Evolutionary conservation across 345 rosid genomes (phyloP).

Genomic region (Hibiscus trionum): DNA sequence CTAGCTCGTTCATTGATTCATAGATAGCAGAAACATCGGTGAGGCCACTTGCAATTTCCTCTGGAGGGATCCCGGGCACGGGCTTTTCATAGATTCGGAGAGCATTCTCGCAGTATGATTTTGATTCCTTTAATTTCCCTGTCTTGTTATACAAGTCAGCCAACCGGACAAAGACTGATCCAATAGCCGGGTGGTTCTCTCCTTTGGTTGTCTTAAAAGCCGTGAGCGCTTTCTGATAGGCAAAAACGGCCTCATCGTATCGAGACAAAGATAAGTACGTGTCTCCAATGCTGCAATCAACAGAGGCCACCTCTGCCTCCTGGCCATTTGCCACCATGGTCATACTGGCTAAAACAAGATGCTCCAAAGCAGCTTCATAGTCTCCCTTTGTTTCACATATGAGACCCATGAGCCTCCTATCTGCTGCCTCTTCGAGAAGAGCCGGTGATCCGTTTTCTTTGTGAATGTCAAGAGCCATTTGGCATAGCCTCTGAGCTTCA

Average conservation of each 20-base stretch:
- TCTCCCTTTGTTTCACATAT: slow-evolving; percentile 83
- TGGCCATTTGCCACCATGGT: slow-evolving; percentile 81
- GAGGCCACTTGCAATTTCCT: slow-evolving; percentile 80
- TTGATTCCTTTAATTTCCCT: slow-evolving; percentile 80
- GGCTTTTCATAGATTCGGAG: slow-evolving; percentile 70
- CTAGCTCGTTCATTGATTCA: slow-evolving; percentile 79
- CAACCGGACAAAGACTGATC: slow-evolving; percentile 71
- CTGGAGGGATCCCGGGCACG: slow-evolving; percentile 48
- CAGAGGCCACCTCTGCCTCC: slow-evolving; percentile 73
- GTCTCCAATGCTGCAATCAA: slow-evolving; percentile 91
- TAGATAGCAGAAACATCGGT: slow-evolving; percentile 70
- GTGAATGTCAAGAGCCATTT: slow-evolving; percentile 67
- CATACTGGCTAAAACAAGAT: slow-evolving; percentile 90
- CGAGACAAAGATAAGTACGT: slow-evolving; percentile 74
- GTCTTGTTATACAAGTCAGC: slow-evolving; percentile 79
- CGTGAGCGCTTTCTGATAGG: slow-evolving; percentile 83
- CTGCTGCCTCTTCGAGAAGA: slow-evolving; percentile 80
- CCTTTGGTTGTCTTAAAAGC: slow-evolving; percentile 72
- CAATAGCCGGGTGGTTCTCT: slow-evolving; percentile 80
- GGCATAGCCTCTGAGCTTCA: slow-evolving; percentile 62
- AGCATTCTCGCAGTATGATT: slow-evolving; percentile 78
- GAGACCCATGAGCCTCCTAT: slow-evolving; percentile 89
- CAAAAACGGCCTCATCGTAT: slow-evolving; percentile 74
- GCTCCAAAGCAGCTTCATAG: slow-evolving; percentile 78
- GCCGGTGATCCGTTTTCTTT: slow-evolving; percentile 52